These are phyloP conservation scores for Peltaster fructicola DNA, from an alignment of 2,329 filamentous ascomycete genomes.

Conservation along the genomic window DNA sequence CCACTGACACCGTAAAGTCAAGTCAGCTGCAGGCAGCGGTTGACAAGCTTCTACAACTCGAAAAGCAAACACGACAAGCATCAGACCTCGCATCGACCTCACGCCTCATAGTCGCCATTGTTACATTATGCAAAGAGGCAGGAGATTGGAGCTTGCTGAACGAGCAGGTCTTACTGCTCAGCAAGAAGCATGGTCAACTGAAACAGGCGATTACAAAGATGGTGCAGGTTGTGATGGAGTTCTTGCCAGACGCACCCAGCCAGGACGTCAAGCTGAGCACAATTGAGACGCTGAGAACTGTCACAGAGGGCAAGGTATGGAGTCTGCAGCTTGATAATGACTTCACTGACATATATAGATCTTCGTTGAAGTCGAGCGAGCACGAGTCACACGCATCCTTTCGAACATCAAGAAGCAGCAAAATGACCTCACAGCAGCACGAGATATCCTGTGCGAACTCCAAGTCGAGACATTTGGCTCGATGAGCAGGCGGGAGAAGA, in stretches of 20 bases:
- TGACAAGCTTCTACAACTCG: conserved; percentile 77
- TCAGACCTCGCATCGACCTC: conserved; percentile 94
- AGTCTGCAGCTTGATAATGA: background rate
- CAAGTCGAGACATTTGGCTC: conserved; percentile 98
- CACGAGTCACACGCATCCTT: conserved; percentile 82
- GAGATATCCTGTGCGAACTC: conserved; percentile 87
- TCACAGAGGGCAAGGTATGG: conserved; percentile 82
- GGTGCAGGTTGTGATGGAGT: conserved; percentile 90
- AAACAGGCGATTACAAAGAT: conserved; percentile 98
- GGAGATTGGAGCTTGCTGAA: conserved; percentile 90
- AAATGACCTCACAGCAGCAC: conserved; percentile 75
- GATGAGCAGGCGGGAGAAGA: conserved; percentile 95
- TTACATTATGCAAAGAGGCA: conserved; percentile 84
- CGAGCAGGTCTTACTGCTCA: conserved; percentile 86
- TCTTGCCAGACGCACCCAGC: conserved; percentile 71
- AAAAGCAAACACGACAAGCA: conserved; percentile 96
- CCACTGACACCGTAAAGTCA: conserved; percentile 24
- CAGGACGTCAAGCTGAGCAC: conserved; percentile 78
- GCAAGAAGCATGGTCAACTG: conserved; percentile 99
- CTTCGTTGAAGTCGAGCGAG: conserved; percentile 96
- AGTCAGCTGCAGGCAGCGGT: conserved; percentile 68
- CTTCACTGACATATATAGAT: conserved; percentile 37
- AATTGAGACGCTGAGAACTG: conserved; percentile 87
- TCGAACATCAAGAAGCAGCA: conserved; percentile 96
- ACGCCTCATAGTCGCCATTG: conserved; percentile 68